Evolutionary conservation across 2,329 filamentous ascomycete genomes (phyloP), one percentile per base, ranked within the genome.

Genomic region (Trichoderma harzianum): DNA sequence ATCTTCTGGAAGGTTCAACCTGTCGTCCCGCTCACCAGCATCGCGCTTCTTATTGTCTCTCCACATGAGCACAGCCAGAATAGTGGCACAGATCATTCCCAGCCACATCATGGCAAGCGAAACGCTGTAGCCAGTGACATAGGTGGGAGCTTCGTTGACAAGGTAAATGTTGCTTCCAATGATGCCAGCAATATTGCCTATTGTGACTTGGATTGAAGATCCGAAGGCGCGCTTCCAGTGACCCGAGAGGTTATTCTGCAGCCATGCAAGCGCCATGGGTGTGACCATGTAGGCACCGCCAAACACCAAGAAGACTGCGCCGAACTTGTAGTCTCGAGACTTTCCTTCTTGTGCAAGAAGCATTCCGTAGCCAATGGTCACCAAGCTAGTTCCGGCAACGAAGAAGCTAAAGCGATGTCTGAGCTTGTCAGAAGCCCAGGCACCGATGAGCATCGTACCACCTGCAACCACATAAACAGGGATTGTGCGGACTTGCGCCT

Each of bases 191-290:
- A 67, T 43, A 86, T 87, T 87, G 5, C 86, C 86, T 5, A 86
- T 81, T 70, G 83, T 72, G 63, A 74, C 67, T 39, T 71, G 69
- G 83, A 88, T 86, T 34, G 86, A 86, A 66, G 88, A 87, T 18
- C 86, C 86, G 11, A 87, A 86, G 57, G 83, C 85, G 68, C 86
- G 82, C 82, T 89, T 89, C 71, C 86, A 79, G 43, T 84, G 85
- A 6, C 86, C 86, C 3, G 85, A 86, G 63, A 89, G 87, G 75
- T 89, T 89, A 78, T 87, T 87, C n/a, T 84, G 84, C 71, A 88
- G 88, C 87, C 87, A 89, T 32, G 87, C 86, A 69, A 89, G 82
- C 55, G 85, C 85, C 36, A 87, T 83, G 7, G 88, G 86, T 3
- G 88, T 85, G 73, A 87, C 86, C 39, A 86, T 85, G 78, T 89